These are phyloP conservation scores for Annulohypoxylon stygium DNA, from an alignment of 495 filamentous ascomycete species.

Conservation along the genomic window DNA sequence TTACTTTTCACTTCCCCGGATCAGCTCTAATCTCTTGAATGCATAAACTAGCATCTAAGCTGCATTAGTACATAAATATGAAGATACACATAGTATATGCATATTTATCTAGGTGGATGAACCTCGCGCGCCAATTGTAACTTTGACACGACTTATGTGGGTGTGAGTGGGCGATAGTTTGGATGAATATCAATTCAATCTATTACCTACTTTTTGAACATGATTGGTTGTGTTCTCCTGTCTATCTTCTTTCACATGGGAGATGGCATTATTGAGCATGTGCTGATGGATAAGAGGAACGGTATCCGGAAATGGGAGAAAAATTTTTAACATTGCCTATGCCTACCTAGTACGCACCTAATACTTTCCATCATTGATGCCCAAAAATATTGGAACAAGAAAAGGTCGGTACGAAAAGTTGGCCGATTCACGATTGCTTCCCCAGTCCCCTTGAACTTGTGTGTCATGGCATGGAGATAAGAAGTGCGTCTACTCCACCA, in stretches of 20 bases:
- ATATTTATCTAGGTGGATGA: too few relatives aligned
- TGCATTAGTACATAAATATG: not conserved
- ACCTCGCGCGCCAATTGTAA: too few relatives aligned
- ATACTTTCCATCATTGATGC: not conserved
- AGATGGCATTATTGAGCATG: not conserved
- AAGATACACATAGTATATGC: too few relatives aligned
- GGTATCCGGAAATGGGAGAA: not conserved
- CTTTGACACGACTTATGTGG: too few relatives aligned
- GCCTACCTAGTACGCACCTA: not conserved
- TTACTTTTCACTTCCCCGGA: not conserved
- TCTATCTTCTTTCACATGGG: not conserved
- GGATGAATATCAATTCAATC: too few relatives aligned
- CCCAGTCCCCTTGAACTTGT: not conserved
- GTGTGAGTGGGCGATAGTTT: too few relatives aligned
- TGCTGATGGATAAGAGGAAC: not conserved
- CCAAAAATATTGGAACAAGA: not conserved
- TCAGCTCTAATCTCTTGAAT: not conserved
- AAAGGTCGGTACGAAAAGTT: not conserved
- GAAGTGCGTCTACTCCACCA: not conserved
- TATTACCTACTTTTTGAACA: too few relatives aligned
- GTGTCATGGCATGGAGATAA: not conserved
- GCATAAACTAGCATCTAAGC: not conserved
- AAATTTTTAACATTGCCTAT: not conserved
- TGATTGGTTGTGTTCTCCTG: too few relatives aligned
- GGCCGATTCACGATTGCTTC: slow-evolving; percentile 2